Percentiles rank a stretch among this genome's conserved stretches.
These are phyloP conservation scores for Henckelia pumila DNA, from an alignment of 257 asterid genomes.

Conservation along the genomic window DNA sequence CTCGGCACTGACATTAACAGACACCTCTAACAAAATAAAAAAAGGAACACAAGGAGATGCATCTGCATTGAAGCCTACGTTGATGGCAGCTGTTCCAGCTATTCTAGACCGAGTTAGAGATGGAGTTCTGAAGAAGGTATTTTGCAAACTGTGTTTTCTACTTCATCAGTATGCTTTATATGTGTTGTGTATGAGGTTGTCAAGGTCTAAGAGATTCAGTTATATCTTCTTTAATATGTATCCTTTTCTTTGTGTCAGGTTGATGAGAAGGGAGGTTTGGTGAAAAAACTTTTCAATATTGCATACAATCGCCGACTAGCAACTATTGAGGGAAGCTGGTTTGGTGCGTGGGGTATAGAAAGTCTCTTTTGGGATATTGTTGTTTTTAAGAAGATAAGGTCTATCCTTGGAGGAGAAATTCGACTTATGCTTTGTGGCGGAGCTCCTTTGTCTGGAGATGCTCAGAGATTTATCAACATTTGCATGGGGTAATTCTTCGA, in stretches of 20 bases:
- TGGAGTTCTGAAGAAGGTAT: slow-evolving; percentile 85
- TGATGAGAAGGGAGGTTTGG: slow-evolving; percentile 79
- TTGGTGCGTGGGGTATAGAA: slow-evolving; percentile 89
- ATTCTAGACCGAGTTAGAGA: slow-evolving; percentile 89
- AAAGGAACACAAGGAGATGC: slow-evolving; percentile 92
- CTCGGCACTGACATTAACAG: slow-evolving; percentile 80
- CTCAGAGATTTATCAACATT: slow-evolving; percentile 90
- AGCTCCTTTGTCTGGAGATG: slow-evolving; percentile 91
- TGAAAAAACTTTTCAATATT: slow-evolving; percentile 66
- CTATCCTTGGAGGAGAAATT: slow-evolving; percentile 82
- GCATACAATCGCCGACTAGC: slow-evolving; percentile 65
- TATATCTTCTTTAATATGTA: slow-evolving; percentile 13
- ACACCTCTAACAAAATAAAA: slow-evolving; percentile 82
- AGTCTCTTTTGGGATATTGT: slow-evolving; percentile 59
- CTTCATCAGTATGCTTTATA: slow-evolving; percentile 8
- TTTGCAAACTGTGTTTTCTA: slow-evolving; percentile 8
- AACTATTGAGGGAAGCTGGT: slow-evolving; percentile 87
- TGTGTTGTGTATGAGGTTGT: slow-evolving; percentile 6
- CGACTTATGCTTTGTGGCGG: slow-evolving; percentile 98
- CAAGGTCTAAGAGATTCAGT: slow-evolving; percentile 20
- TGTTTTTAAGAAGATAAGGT: slow-evolving; percentile 62
- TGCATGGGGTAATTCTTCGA: slow-evolving; percentile 75
- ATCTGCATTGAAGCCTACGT: slow-evolving; percentile 70
- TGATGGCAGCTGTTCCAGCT: slow-evolving; percentile 91
- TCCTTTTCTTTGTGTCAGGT: slow-evolving; percentile 45